Evolutionary conservation across 2,329 filamentous ascomycete genomes (phyloP), one percentile per base, ranked within the genome.

Genomic region (Neobulgaria alba): DNA sequence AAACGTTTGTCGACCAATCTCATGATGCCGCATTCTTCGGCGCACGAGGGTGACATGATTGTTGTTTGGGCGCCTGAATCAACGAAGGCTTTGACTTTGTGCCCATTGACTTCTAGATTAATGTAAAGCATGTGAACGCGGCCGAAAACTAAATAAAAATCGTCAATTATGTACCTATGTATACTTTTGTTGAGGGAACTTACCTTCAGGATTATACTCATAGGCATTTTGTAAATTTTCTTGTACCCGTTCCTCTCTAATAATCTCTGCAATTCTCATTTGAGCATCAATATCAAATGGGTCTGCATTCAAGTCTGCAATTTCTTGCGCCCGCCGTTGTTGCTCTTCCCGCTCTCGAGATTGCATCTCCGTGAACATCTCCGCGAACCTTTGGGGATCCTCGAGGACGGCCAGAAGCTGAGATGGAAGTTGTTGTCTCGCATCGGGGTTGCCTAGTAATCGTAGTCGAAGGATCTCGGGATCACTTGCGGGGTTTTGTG

Each of bases 21-120:
- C 85, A 95, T 95, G 63, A 98, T 96, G 54, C 87, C 87, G 59
- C 92, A 98, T 7, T 79, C 75, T 59, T 94, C 85, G 18, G 92
- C 92, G 58, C 88, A 95, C 17, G 79, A 73, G 4, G 92, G 92
- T 4, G 90, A 96, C 92, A 98, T 98, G 67, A 98, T 95, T 38
- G 92, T 98, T 18, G 90, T 88, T 66, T 98, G 92, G 17, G 92
- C 92, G 46, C 92, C 92, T 2, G 92, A 96, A 63, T 98, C 92
- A 45, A 98, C 92, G 52, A 98, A 83, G 2, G 90, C 92, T 68
- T 95, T 96, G 55, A 98, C 82, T 43, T 85, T 85, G 54, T 86
- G 76, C 10, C 85, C 83, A 63, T 98, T 98, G 55, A 98, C 92
- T 61, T 93, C 85, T 46, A 95, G 89, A 58, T 93, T 81, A 53